Conservation (phyloP, 2,329 filamentous ascomycete species). For the Ophiostoma ulmi region DNA sequence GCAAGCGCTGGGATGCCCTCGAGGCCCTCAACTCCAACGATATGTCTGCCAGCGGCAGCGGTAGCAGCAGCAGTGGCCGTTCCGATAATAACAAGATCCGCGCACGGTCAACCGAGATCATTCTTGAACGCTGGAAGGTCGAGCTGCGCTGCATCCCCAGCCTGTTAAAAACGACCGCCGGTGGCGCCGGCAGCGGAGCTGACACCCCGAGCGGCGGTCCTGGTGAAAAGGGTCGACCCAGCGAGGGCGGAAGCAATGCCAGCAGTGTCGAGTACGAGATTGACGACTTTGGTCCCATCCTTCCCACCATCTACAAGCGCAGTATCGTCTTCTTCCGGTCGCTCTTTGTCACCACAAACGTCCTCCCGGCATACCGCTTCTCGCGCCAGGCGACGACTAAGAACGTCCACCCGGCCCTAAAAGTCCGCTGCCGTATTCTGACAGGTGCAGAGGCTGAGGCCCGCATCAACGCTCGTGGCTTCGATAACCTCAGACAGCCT, state of each 20-base stretch:
- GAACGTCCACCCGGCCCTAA: slow-evolving; percentile 60
- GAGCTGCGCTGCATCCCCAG: slow-evolving; percentile 61
- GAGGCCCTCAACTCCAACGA: slow-evolving; percentile 69
- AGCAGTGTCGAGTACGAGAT: slow-evolving; percentile 36
- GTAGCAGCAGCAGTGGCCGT: slow-evolving; percentile 31
- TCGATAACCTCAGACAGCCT: slow-evolving; percentile 67
- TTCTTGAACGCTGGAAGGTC: slow-evolving; percentile 87
- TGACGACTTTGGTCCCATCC: slow-evolving; percentile 55
- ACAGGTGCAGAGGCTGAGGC: slow-evolving; percentile 48
- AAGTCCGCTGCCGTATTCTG: slow-evolving; percentile 73
- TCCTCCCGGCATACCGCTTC: slow-evolving; percentile 83
- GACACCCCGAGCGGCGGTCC: background rate
- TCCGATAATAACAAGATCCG: slow-evolving; percentile 26
- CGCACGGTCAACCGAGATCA: slow-evolving; percentile 55
- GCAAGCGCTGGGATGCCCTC: slow-evolving; percentile 87
- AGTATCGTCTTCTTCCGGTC: slow-evolving; percentile 91
- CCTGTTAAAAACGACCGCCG: slow-evolving; percentile 20
- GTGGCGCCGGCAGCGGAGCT: slow-evolving; percentile 3
- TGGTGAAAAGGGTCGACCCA: background rate
- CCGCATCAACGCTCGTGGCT: slow-evolving; percentile 44
- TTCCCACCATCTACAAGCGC: slow-evolving; percentile 95
- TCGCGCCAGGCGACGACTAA: slow-evolving; percentile 67
- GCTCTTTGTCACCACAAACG: slow-evolving; percentile 73
- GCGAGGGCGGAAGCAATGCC: slow-evolving; percentile 4
- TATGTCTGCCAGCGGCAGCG: slow-evolving; percentile 46